Evolutionary conservation across 352 stramenopile species (phyloP).

Genomic region (Aphanomyces invadans): DNA sequence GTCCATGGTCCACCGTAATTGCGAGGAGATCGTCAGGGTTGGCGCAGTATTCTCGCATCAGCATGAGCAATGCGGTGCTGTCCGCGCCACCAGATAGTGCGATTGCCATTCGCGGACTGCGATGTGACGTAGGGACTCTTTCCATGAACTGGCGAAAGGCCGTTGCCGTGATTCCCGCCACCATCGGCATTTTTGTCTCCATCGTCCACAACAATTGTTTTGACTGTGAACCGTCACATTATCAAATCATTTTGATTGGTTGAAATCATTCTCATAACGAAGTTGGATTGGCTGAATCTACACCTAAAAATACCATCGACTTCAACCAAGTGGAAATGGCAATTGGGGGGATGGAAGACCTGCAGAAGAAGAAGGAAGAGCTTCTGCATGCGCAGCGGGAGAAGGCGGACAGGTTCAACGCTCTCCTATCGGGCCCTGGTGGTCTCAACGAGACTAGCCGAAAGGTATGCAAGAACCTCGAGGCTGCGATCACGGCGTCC

Average conservation of each 20-base stretch:
- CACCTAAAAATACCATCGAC: not conserved
- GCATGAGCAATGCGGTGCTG: conserved; percentile 71
- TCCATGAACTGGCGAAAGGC: conserved; percentile 6
- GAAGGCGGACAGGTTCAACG: conserved; percentile 52
- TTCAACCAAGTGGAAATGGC: not conserved
- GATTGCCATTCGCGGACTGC: conserved; percentile 31
- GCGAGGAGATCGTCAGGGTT: conserved; percentile 36
- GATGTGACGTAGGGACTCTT: not conserved
- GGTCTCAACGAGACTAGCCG: conserved; percentile 68
- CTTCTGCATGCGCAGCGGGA: conserved; percentile 57
- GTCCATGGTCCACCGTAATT: conserved; percentile 69
- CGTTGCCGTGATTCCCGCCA: not conserved
- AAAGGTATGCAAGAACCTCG: conserved; percentile 75
- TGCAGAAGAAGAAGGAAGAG: conserved; percentile 73
- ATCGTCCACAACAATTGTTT: too few species aligned
- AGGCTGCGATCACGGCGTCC: conserved; percentile 63
- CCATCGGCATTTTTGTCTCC: too few species aligned
- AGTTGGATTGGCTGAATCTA: not conserved
- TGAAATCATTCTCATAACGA: not conserved
- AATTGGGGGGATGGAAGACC: conserved; percentile 34
- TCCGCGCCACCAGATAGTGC: conserved; percentile 69
- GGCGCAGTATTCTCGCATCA: conserved; percentile 62
- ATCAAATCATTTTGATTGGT: too few species aligned
- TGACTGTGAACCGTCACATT: too few species aligned
- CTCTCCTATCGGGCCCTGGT: conserved; percentile 42